These are phyloP conservation scores for Planoprotostelium fungivorum DNA, from an alignment of 78 protist species.

Conservation along the genomic window DNA sequence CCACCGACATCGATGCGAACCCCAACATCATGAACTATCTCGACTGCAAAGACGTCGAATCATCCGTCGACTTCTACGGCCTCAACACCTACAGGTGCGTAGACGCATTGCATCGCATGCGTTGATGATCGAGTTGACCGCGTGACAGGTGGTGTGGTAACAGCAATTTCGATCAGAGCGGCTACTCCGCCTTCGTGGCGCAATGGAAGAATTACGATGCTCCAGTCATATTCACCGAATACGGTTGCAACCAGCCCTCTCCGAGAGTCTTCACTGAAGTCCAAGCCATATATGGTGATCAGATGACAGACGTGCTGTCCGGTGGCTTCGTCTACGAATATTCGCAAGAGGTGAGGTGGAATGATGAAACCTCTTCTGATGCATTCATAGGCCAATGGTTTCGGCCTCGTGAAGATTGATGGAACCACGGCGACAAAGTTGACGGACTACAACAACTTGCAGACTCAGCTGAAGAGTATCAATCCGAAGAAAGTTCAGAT, in stretches of 20 bases:
- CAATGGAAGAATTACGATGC: not conserved
- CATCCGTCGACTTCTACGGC: not conserved
- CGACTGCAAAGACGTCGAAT: not conserved
- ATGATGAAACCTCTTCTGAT: not conserved
- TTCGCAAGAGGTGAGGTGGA: not conserved
- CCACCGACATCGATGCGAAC: not conserved
- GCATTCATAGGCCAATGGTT: not conserved
- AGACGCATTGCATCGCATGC: no score
- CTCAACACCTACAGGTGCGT: not conserved
- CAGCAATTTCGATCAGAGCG: not conserved
- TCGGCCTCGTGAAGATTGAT: not conserved
- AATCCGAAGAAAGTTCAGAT: not conserved
- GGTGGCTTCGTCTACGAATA: not conserved
- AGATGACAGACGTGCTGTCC: not conserved
- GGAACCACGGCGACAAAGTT: not conserved
- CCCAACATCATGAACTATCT: not conserved
- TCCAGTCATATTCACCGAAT: not conserved
- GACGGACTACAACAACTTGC: not conserved
- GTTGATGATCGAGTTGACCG: no score
- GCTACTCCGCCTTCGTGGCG: not conserved
- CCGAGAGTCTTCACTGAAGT: not conserved
- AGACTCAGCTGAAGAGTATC: not conserved
- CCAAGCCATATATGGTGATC: not conserved
- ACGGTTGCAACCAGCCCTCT: not conserved
- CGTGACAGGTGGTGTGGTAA: no score